phyloP scores from a whole-genome alignment of 306 rosid genomes.

The Rosa chinensis region DNA sequence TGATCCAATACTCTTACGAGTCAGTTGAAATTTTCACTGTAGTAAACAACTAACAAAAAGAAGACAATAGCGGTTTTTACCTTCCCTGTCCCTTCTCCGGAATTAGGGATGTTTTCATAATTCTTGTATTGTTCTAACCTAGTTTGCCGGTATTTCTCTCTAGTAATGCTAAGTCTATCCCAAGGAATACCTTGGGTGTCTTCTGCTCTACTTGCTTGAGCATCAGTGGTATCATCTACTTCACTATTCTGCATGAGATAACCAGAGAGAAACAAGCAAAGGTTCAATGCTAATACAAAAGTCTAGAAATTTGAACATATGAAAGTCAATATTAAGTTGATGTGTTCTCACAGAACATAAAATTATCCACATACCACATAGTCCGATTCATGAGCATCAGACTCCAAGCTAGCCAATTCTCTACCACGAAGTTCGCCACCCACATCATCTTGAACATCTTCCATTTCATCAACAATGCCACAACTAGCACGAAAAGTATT shows the following conservation, averaged over 20 bases:
- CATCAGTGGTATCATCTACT: conserved; percentile 39
- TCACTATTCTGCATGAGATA: conserved; percentile 51
- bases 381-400: conserved; percentile 62
- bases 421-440: conserved; percentile 53
- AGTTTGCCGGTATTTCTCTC: conserved; percentile 62
- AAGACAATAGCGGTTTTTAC: conserved; percentile 31
- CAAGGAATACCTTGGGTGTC: conserved; percentile 56
- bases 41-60: neutral
- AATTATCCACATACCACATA: conserved; percentile 47
- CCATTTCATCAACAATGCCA: conserved; percentile 47
- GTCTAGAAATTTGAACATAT: neutral
- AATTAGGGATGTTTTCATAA: conserved; percentile 73
- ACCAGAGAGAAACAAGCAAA: neutral
- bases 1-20: neutral
- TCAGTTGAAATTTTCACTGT: neutral
- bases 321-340: neutral
- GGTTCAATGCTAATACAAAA: neutral
- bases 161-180: conserved; percentile 48
- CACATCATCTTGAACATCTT: conserved; percentile 59
- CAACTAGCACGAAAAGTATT: conserved; percentile 22
- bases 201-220: conserved; percentile 47
- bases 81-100: conserved; percentile 80
- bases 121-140: conserved; percentile 90
- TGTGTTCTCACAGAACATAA: neutral
- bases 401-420: conserved; percentile 56